A percentile compares a stretch with the other conserved stretches of the same genome.
Conservation (phyloP, 2,329 filamentous ascomycete genomes). For the Xylaria multiplex region DNA sequence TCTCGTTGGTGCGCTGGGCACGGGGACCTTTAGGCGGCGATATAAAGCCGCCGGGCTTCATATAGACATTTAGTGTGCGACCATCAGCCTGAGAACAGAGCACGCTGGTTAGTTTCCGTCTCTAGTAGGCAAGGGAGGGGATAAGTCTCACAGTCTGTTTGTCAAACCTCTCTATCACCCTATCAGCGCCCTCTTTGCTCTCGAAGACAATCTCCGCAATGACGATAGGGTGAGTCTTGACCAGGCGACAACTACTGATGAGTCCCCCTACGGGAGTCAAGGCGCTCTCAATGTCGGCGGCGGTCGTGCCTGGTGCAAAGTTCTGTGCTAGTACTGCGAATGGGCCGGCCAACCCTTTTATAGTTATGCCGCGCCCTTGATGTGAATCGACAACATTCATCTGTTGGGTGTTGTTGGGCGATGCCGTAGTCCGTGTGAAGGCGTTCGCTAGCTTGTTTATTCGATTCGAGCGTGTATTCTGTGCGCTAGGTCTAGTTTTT, state of each 20-base stretch:
- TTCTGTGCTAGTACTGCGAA: conserved; percentile 81
- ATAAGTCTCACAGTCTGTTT: conserved; percentile 72
- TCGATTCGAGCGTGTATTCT: conserved; percentile 44
- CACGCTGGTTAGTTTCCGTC: conserved; percentile 10
- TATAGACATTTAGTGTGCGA: conserved; percentile 76
- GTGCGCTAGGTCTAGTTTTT: conserved; percentile 36
- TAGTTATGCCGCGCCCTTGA: conserved; percentile 67
- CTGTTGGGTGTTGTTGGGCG: conserved; percentile 48
- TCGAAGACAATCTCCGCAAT: conserved; percentile 82
- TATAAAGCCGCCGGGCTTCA: conserved; percentile 63
- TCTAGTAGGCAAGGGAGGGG: conserved; percentile 11
- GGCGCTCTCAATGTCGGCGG: conserved; percentile 83
- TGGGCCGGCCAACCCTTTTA: conserved; percentile 77
- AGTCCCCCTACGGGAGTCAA: conserved; percentile 79
- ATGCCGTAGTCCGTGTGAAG: conserved; percentile 55
- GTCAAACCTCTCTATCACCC: conserved; percentile 79
- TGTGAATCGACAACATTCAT: conserved; percentile 48
- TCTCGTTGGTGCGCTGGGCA: conserved; percentile 47
- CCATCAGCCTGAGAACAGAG: conserved; percentile 71
- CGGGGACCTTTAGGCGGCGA: conserved; percentile 49
- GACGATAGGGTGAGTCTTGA: conserved; percentile 75
- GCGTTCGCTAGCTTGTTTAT: conserved; percentile 58
- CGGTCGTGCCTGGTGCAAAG: conserved; percentile 83
- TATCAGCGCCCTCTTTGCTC: conserved; percentile 76
- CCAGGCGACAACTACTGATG: conserved; percentile 72